Conservation (phyloP, 176 grass and related monocot species). For the Zoysia japonica region DNA sequence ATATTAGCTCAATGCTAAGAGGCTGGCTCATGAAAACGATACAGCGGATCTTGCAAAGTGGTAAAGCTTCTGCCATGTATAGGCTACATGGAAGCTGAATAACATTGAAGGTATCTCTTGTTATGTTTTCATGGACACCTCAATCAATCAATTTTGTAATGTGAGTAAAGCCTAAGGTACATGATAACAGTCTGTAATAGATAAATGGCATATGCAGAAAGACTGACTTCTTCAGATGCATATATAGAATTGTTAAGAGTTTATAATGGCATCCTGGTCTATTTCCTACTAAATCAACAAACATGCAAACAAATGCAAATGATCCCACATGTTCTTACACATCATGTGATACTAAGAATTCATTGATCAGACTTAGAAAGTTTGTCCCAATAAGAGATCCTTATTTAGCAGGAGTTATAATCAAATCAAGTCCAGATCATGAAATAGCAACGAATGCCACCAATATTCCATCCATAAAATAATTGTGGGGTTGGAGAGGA, state of each 20-base stretch:
- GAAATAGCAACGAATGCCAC: slow-evolving; percentile 24
- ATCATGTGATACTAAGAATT: slow-evolving; percentile 4
- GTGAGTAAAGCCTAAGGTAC: slow-evolving; percentile 8
- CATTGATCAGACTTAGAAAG: neutral
- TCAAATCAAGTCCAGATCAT: slow-evolving; percentile 6
- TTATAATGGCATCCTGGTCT: neutral
- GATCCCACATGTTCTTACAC: neutral
- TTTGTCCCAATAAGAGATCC: neutral
- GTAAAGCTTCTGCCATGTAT: slow-evolving; percentile 8
- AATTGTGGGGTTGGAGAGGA: slow-evolving; percentile 13
- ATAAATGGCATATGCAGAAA: neutral
- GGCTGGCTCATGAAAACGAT: neutral
- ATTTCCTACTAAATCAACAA: neutral
- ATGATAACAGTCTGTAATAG: neutral
- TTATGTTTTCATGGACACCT: neutral
- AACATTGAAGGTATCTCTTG: neutral
- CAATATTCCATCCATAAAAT: slow-evolving; percentile 17
- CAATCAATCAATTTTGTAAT: neutral
- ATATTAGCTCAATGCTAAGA: slow-evolving; percentile 12
- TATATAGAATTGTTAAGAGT: neutral
- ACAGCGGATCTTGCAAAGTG: neutral
- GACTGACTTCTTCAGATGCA: neutral
- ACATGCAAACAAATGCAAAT: neutral
- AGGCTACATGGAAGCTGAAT: neutral
- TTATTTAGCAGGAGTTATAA: slow-evolving; percentile 22